Base-by-base conservation (phyloP, 2,329 filamentous ascomycete species). In the Akanthomyces uredinophilus region DNA sequence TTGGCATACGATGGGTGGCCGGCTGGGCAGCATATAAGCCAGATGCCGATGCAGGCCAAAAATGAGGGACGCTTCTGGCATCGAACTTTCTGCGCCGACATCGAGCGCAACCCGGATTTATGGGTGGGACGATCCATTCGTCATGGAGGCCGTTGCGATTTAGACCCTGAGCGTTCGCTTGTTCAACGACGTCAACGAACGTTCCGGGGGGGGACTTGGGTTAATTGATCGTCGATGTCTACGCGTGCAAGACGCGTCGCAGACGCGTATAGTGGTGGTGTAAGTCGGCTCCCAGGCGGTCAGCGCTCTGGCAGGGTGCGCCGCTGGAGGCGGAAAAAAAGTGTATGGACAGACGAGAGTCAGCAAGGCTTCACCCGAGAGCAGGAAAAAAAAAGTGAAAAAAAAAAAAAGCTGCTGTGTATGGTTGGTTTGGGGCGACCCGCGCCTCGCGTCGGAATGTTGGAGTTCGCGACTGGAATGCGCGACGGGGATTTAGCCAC, bases 401-500 rank as follows among this genome's bases (percentile, higher is more conserved):
- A 29, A 8, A 18, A 24, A 32, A 16, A 39, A 5, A 41, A 13
- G 10, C 8, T 22, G 22, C 3, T 20, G 10, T 20, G 35, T n/a
- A n/a, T 37, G 5, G 5, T 18, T 10, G 52, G 16, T 1, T 27
- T 14, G 14, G 35, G 27, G 8, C 14, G 22, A 16, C 44, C 22
- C 46, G 37, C 57, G 49, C 58, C 58, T 16, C 58, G 50, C 50
- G n/a, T 29, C n/a, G 58, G 50, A 54, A 60, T 54, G 58, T 37
- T 8, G 27, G 37, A 16, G 32, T 10, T 47, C 58, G 27, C 49
- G 39, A 53, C 22, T 47, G 58, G 58, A 60, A 60, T 60, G 58
- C 35, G 56, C 27, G n/a, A 16, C 27, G 29, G 39, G 49, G 39
- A 54, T 18, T 37, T 54, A 16, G 49, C 58, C 49, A 51, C 56